These are phyloP conservation scores for Extremus antarcticus DNA, from an alignment of 495 filamentous ascomycete genomes.

Conservation along the genomic window DNA sequence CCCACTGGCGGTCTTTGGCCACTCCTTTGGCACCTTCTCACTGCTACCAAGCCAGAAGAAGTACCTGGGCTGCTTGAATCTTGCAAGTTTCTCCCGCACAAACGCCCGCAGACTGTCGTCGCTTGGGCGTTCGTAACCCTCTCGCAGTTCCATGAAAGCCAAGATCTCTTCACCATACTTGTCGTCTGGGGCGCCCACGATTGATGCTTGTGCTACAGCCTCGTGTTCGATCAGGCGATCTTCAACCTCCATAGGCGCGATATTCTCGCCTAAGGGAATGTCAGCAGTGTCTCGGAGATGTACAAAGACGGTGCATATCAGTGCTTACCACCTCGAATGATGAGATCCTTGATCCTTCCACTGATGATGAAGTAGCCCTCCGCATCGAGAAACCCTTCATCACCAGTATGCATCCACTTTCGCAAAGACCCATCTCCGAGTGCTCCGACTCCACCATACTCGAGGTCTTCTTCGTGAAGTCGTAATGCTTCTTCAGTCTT, in stretches of 20 bases:
- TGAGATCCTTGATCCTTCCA: slow-evolving; percentile 24
- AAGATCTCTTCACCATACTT: slow-evolving; percentile 22
- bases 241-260: slow-evolving; percentile 25
- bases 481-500: slow-evolving; percentile 18
- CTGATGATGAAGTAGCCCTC: slow-evolving; percentile 23
- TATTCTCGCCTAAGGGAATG: slow-evolving; percentile 27
- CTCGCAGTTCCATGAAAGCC: slow-evolving; percentile 16
- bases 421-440: slow-evolving; percentile 6
- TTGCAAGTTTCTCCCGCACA: slow-evolving; percentile 16
- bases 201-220: slow-evolving; percentile 15
- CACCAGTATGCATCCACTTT: slow-evolving; percentile 26
- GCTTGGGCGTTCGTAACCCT: slow-evolving; percentile 3
- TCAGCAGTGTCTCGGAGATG: no score
- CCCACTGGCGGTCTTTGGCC: slow-evolving; percentile 22
- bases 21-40: slow-evolving; percentile 10
- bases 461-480: slow-evolving; percentile 16
- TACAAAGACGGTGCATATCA: no score
- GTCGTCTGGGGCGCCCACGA: slow-evolving; percentile 22
- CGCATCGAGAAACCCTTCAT: slow-evolving; percentile 20
- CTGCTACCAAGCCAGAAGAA: slow-evolving; percentile 17
- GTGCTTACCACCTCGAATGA: slow-evolving; percentile 23
- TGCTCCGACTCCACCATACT: slow-evolving; percentile 6
- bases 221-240: slow-evolving; percentile 18
- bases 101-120: slow-evolving; percentile 16
- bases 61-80: slow-evolving; percentile 21